Conservation (phyloP, 169 alveolate genomes). For the Cryptosporidium tyzzeri region DNA sequence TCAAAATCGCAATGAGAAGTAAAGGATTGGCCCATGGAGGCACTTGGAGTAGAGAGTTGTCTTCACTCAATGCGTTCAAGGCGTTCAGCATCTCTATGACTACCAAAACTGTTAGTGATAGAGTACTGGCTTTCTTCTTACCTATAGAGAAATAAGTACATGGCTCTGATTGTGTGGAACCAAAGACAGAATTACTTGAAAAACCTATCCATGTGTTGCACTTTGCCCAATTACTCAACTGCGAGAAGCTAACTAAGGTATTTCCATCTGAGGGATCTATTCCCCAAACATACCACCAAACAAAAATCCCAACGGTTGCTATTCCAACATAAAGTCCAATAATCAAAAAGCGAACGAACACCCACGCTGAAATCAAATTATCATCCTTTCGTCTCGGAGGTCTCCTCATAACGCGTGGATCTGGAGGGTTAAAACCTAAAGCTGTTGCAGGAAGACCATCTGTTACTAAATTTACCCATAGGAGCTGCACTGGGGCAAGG, state of each 20-base stretch:
- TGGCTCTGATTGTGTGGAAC: slow-evolving; percentile 88
- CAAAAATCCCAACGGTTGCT: slow-evolving; percentile 98
- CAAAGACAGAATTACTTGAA: slow-evolving; percentile 83
- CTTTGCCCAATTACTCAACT: slow-evolving; percentile 92
- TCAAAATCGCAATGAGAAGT: slow-evolving; percentile 92
- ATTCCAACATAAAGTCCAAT: slow-evolving; percentile 98
- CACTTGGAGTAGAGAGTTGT: slow-evolving; percentile 92
- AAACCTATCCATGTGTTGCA: slow-evolving; percentile 92
- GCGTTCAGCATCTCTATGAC: slow-evolving; percentile 98
- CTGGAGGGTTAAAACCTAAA: slow-evolving; percentile 99
- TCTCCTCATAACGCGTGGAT: slow-evolving; percentile 95
- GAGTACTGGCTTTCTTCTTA: slow-evolving; percentile 95
- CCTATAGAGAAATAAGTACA: slow-evolving; percentile 97
- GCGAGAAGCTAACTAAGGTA: slow-evolving; percentile 90
- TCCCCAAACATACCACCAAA: slow-evolving; percentile 93
- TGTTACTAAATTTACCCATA: slow-evolving; percentile 99
- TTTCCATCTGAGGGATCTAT: slow-evolving; percentile 93
- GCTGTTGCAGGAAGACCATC: slow-evolving; percentile 99
- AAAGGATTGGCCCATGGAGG: slow-evolving; percentile 98
- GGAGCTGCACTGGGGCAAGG: slow-evolving; percentile 97
- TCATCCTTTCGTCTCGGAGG: slow-evolving; percentile 97
- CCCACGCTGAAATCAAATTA: slow-evolving; percentile 94
- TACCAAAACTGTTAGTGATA: slow-evolving; percentile 95
- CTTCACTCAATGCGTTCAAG: slow-evolving; percentile 97
- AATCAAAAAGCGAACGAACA: slow-evolving; percentile 92